Percentiles rank a stretch among this genome's conserved stretches.
phyloP scores from a whole-genome alignment of 345 rosid species.

The Citrus trifoliata region DNA sequence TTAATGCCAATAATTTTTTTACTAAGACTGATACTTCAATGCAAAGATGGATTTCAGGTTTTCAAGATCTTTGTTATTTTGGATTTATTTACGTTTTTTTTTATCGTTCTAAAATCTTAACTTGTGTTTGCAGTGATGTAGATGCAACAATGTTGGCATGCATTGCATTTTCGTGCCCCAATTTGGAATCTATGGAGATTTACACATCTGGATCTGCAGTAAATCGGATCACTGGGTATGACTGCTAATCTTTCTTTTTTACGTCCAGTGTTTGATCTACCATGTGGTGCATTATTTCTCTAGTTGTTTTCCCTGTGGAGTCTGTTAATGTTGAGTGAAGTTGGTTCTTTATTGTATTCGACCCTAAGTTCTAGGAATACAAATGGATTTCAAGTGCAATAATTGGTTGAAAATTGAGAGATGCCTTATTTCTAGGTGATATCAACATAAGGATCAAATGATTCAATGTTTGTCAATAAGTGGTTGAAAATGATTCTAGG shows the following conservation, averaged over 20 bases:
- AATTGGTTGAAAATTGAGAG: background rate
- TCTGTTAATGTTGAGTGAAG: background rate
- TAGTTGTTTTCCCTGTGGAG: background rate
- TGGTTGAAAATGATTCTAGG: no score
- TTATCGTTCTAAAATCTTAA: background rate
- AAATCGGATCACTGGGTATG: constrained; percentile 90
- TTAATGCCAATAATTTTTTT: background rate
- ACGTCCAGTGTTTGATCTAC: background rate
- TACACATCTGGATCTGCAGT: constrained; percentile 48
- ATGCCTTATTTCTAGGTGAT: background rate
- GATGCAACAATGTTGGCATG: constrained; percentile 92
- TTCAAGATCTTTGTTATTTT: background rate
- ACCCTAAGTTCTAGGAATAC: background rate
- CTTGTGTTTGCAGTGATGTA: constrained; percentile 59
- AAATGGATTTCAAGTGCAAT: background rate
- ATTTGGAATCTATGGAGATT: constrained; percentile 81
- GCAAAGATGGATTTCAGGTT: background rate
- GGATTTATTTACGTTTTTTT: background rate
- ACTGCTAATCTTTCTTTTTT: background rate
- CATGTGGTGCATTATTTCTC: background rate
- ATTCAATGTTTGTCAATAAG: background rate
- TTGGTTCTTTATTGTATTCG: background rate
- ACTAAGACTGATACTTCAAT: background rate
- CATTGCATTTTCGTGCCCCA: constrained; percentile 93
- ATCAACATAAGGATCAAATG: background rate